phyloP scores from a whole-genome alignment of 768 basidiomycete genomes.

The Austroboletus festivus region DNA sequence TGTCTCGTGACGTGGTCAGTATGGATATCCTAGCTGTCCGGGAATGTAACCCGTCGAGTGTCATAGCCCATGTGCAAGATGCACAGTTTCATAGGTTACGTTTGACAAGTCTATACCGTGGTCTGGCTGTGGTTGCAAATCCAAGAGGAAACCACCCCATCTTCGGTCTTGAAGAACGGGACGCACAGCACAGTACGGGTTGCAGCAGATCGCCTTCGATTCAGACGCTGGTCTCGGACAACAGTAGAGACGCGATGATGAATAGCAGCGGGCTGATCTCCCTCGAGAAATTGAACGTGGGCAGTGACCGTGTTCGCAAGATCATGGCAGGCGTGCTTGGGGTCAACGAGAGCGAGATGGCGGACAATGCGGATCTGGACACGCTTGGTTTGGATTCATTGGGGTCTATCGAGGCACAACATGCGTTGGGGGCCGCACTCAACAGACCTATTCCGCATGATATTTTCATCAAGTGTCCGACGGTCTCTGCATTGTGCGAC shows the following conservation, averaged over 20 bases:
- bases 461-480: constrained; percentile 41
- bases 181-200: too few species aligned
- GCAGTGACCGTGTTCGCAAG: constrained; percentile 29
- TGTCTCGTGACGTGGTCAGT: constrained; percentile 43
- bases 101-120: constrained; percentile 46
- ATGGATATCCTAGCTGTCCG: constrained; percentile 53
- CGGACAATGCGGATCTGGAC: constrained; percentile 45
- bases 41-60: constrained; percentile 30
- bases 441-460: constrained; percentile 41
- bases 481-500: constrained; percentile 26
- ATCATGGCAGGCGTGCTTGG: constrained; percentile 47
- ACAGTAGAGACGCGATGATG: too few species aligned
- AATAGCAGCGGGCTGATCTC: too few species aligned
- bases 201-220: constrained; percentile 33
- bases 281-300: neutral
- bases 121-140: constrained; percentile 37
- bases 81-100: constrained; percentile 59
- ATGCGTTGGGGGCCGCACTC: constrained; percentile 43
- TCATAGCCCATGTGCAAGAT: constrained; percentile 56
- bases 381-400: constrained; percentile 63
- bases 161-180: too few species aligned
- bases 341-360: constrained; percentile 33
- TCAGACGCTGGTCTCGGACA: constrained; percentile 40
- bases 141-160: too few species aligned
- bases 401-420: constrained; percentile 57